phyloP scores from a whole-genome alignment of 495 filamentous ascomycete species.

The Hypoxylon fragiforme region DNA sequence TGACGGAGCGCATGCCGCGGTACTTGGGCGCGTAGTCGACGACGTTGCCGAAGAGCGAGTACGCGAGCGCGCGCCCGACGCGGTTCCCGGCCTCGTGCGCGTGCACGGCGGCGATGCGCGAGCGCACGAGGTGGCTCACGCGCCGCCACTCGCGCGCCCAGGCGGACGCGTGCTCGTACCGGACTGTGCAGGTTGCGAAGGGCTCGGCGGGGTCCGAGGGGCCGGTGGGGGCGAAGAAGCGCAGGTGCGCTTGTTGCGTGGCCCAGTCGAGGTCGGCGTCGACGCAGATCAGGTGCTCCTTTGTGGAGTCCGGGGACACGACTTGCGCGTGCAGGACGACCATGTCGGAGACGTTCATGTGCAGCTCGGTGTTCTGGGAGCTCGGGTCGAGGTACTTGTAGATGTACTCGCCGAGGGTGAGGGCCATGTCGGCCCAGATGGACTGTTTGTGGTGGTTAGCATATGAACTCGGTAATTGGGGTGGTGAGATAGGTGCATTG shows the following conservation, averaged over 20 bases:
- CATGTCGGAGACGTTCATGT: constrained; percentile 52
- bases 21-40: constrained; percentile 63
- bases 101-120: constrained; percentile 43
- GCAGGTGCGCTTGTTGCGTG: not conserved
- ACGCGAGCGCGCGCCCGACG: constrained; percentile 59
- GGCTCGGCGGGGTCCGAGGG: constrained; percentile 18
- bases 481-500: too few relatives aligned
- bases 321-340: constrained; percentile 58
- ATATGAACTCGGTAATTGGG: too few relatives aligned
- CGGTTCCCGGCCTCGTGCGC: constrained; percentile 41
- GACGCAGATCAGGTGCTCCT: constrained; percentile 23
- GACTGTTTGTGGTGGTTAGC: constrained; percentile 21
- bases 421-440: constrained; percentile 64
- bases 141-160: constrained; percentile 46
- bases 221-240: not conserved
- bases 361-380: constrained; percentile 25
- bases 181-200: constrained; percentile 44
- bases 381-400: constrained; percentile 44
- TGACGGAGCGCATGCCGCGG: constrained; percentile 63
- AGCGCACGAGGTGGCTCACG: constrained; percentile 45
- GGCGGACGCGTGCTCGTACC: constrained; percentile 30
- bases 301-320: not conserved
- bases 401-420: constrained; percentile 60
- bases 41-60: constrained; percentile 62
- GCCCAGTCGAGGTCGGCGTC: constrained; percentile 30